Base-by-base conservation (phyloP, 1,284 basidiomycete genomes). In the Microbotryomycetes sp. region DNA sequence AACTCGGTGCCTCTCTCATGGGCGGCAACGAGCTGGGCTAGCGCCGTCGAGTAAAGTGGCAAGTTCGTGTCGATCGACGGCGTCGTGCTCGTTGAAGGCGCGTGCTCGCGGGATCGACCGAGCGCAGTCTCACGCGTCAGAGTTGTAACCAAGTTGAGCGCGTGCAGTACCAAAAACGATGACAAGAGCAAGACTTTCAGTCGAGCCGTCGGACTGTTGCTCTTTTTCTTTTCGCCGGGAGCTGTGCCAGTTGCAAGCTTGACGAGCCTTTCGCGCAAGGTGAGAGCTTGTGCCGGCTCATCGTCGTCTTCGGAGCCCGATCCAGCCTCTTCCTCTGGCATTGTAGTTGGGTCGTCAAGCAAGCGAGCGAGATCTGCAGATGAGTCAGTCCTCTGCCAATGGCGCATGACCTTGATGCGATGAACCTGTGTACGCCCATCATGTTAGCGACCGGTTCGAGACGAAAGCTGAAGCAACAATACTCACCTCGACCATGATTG, bases 121-220 rank as follows among this genome's bases (percentile, higher is more conserved):
- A 85, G 75, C 0, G 84, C 81, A 1, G 85, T 82, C 54, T 83
- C 81, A 45, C 87, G 84, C 0, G 91, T 88, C 54, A 98, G 82
- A 0, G 94, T 94, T 1, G 94, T 91, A 75, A 88, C 88, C 60
- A 97, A 82, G 79, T 97, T 98, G 69, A 97, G 82, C 59, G 92
- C 83, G 73, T 97, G 92, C 1, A 97, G 78, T 0, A 85, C 85
- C 66, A 93, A 80, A 81, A 97, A 96, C 3, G 90, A 85, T 78
- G 85, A 61, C 72, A 89, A 85, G 71, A 94, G 78, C 68, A 94
- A 82, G n/a, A 94, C 79, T 78, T 97, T 97, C 64, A 98, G 81
- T 51, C 91, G 80, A 16, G 88, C 85, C 35, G 91, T 86, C 0
- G 93, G 91, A 75, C 88, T 91, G 73, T 85, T 81, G 60, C 79